Conservation (phyloP, 768 basidiomycete genomes). For the Termitomyces titanicus region DNA sequence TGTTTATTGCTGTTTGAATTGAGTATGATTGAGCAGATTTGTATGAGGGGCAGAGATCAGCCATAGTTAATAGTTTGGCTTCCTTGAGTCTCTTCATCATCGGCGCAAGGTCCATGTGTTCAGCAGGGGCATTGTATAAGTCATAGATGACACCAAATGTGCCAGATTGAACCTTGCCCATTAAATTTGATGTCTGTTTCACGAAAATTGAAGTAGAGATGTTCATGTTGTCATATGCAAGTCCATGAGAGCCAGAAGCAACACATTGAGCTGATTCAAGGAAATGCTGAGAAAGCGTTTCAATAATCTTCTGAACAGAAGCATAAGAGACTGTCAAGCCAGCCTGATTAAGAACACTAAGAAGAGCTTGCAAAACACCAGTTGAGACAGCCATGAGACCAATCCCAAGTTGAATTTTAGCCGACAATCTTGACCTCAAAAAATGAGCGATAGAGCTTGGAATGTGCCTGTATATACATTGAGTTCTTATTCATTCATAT, state of each 20-base stretch:
- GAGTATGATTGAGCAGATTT: background rate
- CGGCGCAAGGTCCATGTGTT: background rate
- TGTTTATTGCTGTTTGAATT: background rate
- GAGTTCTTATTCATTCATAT: too few relatives aligned
- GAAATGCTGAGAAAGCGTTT: constrained; percentile 1
- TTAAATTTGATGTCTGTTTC: constrained; percentile 21
- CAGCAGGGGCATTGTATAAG: background rate
- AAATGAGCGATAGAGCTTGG: background rate
- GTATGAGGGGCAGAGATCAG: background rate
- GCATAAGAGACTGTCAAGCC: constrained; percentile 3
- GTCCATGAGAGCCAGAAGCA: background rate
- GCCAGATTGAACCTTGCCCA: constrained; percentile 32
- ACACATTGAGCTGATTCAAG: background rate
- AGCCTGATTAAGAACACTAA: constrained; percentile 1
- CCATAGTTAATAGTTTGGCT: background rate
- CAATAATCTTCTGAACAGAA: background rate
- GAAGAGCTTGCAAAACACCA: background rate
- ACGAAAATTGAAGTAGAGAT: constrained; percentile 22
- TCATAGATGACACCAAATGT: constrained; percentile 18
- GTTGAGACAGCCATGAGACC: constrained; percentile 6
- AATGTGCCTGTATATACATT: background rate
- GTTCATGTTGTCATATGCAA: constrained; percentile 5
- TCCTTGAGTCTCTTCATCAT: background rate
- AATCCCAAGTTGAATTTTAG: constrained; percentile 4
- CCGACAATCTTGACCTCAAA: background rate